phyloP scores from a whole-genome alignment of 805 yeast species.

The Candida arabinofermentans region DNA sequence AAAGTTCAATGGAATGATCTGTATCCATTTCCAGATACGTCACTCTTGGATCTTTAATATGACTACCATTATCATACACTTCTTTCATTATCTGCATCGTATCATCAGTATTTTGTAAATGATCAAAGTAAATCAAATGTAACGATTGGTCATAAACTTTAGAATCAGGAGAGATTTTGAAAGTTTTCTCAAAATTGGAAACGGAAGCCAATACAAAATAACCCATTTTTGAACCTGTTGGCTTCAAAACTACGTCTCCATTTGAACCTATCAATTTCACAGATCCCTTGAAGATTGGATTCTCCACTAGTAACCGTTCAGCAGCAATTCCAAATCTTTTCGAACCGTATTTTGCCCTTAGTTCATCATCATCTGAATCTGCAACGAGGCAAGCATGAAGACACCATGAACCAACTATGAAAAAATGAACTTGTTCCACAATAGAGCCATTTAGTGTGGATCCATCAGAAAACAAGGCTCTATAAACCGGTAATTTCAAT shows the following conservation, averaged over 20 bases:
- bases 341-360: slow-evolving; percentile 53
- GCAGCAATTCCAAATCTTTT: slow-evolving; percentile 74
- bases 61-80: slow-evolving; percentile 56
- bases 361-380: slow-evolving; percentile 66
- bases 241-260: slow-evolving; percentile 5
- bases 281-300: slow-evolving; percentile 50
- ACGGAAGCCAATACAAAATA: slow-evolving; percentile 59
- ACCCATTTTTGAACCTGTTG: slow-evolving; percentile 44
- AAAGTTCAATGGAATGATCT: slow-evolving; percentile 14
- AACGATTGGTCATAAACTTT: slow-evolving; percentile 38
- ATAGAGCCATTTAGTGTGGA: slow-evolving; percentile 15
- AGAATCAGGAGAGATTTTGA: slow-evolving; percentile 60
- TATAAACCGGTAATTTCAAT: slow-evolving; percentile 42
- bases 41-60: slow-evolving; percentile 46
- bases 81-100: slow-evolving; percentile 53
- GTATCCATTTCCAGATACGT: slow-evolving; percentile 35
- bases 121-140: slow-evolving; percentile 44
- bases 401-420: slow-evolving; percentile 79
- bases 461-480: slow-evolving; percentile 28
- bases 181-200: slow-evolving; percentile 53
- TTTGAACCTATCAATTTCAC: slow-evolving; percentile 2
- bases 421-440: slow-evolving; percentile 29
- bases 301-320: slow-evolving; percentile 40
- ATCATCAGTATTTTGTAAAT: slow-evolving; percentile 25
- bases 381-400: slow-evolving; percentile 85